Percentiles rank a stretch among this genome's conserved stretches.
Conservation (phyloP, 306 rosid genomes). For the Gastrolobium bilobum region DNA sequence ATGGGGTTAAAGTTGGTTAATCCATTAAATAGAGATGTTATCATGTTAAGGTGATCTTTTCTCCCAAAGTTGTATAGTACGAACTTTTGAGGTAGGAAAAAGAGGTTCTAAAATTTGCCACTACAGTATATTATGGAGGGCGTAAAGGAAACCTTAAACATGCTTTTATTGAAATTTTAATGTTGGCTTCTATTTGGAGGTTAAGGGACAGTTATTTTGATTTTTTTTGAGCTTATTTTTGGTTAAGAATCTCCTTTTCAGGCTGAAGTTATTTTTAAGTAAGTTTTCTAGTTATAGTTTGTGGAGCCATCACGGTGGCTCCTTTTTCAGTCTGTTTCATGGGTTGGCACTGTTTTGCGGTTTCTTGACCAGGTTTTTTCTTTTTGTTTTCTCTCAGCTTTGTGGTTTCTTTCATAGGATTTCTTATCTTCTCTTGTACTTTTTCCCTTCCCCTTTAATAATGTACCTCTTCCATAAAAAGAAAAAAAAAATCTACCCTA, state of each 20-base stretch:
- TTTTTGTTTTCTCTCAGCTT: neutral
- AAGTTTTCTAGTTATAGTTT: neutral
- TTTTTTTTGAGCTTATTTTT: neutral
- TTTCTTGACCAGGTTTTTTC: neutral
- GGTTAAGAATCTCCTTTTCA: neutral
- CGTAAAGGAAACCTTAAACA: neutral
- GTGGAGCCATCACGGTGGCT: neutral
- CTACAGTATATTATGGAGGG: neutral
- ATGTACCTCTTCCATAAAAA: neutral
- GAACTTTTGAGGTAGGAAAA: no score
- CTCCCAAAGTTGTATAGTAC: no score
- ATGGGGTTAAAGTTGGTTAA: neutral
- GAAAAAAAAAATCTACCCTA: neutral
- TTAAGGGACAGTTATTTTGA: neutral
- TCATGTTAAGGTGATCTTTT: no score
- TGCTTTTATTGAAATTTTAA: neutral
- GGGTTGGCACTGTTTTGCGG: neutral
- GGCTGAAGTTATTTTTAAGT: neutral
- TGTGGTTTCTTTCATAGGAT: neutral
- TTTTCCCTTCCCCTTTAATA: conserved; percentile 1
- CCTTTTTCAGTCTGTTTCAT: neutral
- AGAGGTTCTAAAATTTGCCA: neutral
- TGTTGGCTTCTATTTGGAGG: neutral
- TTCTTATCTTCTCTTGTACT: neutral
- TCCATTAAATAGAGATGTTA: neutral